Evolutionary conservation across 2,329 filamentous ascomycete species (phyloP).

Genomic region (Phialophora expanda): DNA sequence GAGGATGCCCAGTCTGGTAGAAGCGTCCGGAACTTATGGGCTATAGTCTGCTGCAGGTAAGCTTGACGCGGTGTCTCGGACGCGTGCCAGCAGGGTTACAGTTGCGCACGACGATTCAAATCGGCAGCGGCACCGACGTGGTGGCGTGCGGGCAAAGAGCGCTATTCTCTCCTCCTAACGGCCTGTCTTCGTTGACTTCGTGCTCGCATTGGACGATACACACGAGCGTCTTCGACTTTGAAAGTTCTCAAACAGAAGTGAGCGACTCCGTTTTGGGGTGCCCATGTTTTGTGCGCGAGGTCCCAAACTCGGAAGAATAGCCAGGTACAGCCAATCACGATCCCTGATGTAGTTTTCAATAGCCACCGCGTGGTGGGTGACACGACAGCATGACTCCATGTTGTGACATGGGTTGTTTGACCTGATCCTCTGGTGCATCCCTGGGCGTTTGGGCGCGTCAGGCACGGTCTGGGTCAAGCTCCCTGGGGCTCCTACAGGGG

Average conservation of each 20-base stretch:
- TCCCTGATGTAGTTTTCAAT: constrained; percentile 17
- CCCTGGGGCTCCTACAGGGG: constrained; percentile 2
- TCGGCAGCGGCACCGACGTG: background rate
- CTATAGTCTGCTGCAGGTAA: constrained; percentile 23
- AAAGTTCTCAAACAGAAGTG: background rate
- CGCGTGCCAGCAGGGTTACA: constrained; percentile 31
- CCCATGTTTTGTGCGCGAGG: constrained; percentile 6
- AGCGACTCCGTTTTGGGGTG: constrained; percentile 11
- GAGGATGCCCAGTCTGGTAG: background rate
- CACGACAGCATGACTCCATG: constrained; percentile 35
- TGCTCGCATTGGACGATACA: background rate
- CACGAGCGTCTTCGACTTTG: background rate
- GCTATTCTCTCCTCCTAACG: background rate
- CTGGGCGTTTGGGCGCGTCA: constrained; percentile 32
- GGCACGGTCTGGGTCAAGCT: constrained; percentile 18
- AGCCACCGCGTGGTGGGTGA: constrained; percentile 32
- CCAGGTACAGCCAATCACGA: constrained; percentile 2
- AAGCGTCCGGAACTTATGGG: background rate
- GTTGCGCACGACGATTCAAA: background rate
- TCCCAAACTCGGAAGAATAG: constrained; percentile 17
- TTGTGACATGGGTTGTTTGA: constrained; percentile 38
- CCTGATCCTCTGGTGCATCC: constrained; percentile 21
- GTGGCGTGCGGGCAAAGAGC: background rate
- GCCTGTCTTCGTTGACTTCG: background rate
- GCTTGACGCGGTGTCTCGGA: constrained; percentile 34